Evolutionary conservation across 306 rosid genomes (phyloP).

Genomic region (Alnus glutinosa): DNA sequence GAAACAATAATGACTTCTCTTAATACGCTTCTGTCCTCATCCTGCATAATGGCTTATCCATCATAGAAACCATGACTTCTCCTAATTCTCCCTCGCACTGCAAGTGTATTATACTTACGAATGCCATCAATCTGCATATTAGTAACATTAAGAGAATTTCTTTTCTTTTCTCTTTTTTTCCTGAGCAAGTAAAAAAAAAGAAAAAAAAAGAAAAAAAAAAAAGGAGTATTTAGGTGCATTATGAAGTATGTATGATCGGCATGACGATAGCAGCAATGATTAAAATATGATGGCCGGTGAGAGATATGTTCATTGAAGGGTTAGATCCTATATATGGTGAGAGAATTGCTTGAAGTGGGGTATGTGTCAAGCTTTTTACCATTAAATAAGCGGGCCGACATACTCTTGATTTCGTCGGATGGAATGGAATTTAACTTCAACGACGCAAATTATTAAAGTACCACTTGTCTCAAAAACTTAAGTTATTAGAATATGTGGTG

Average conservation of each 20-base stretch:
- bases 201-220: too few species aligned
- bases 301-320: neutral
- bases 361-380: neutral
- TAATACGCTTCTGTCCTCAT: slow-evolving; percentile 34
- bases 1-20: slow-evolving; percentile 27
- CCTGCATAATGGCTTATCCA: slow-evolving; percentile 28
- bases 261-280: neutral
- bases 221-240: neutral
- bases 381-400: too few species aligned
- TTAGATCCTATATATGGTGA: neutral
- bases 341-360: slow-evolving; percentile 1
- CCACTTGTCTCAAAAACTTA: too few species aligned
- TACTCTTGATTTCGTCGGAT: too few species aligned
- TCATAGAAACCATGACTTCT: slow-evolving; percentile 24
- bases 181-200: too few species aligned
- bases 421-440: too few species aligned
- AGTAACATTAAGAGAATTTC: too few species aligned
- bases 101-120: neutral
- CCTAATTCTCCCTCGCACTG: slow-evolving; percentile 12
- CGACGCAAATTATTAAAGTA: too few species aligned
- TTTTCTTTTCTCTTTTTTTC: too few species aligned
- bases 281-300: neutral
- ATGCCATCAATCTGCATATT: too few species aligned
- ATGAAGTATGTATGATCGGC: neutral
- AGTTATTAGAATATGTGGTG: too few species aligned